phyloP scores from a whole-genome alignment of 345 rosid species.

The Citrus inodora region DNA sequence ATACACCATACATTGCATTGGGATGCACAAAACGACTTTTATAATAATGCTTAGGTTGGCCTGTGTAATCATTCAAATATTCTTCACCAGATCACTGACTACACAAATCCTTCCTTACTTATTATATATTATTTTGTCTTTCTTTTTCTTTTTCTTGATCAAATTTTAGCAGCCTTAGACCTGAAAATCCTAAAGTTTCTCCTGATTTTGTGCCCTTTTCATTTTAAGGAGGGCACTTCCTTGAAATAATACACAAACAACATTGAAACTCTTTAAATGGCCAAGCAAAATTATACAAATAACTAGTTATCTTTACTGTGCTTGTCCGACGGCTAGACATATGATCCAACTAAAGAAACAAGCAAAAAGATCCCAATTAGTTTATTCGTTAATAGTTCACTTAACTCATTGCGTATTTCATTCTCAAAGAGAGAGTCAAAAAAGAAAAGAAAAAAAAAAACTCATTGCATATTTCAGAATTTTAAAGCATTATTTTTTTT shows the following conservation, averaged over 20 bases:
- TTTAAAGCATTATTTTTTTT: neutral
- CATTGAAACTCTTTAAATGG: neutral
- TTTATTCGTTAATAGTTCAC: neutral
- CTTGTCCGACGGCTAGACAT: too few species aligned
- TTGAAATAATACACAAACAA: neutral
- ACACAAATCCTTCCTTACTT: neutral
- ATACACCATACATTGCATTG: conserved; percentile 18
- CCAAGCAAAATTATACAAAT: neutral
- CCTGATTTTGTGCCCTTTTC: neutral
- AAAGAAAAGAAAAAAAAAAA: too few species aligned
- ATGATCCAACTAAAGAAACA: neutral
- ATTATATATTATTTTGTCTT: too few species aligned
- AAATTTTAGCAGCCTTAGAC: neutral
- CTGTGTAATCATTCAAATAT: conserved; percentile 11
- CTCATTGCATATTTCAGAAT: too few species aligned
- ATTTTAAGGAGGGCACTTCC: neutral
- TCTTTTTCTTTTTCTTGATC: neutral
- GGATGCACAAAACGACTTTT: conserved; percentile 33
- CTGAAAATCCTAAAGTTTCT: neutral
- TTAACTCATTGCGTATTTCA: neutral
- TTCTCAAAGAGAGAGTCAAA: too few species aligned
- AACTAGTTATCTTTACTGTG: neutral
- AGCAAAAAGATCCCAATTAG: neutral
- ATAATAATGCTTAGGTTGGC: conserved; percentile 23
- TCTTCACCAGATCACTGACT: conserved; percentile 3